A percentile compares a stretch with the other conserved stretches of the same genome.
Conservation (phyloP, 176 grass and related monocot species). For the Stipa capillata region DNA sequence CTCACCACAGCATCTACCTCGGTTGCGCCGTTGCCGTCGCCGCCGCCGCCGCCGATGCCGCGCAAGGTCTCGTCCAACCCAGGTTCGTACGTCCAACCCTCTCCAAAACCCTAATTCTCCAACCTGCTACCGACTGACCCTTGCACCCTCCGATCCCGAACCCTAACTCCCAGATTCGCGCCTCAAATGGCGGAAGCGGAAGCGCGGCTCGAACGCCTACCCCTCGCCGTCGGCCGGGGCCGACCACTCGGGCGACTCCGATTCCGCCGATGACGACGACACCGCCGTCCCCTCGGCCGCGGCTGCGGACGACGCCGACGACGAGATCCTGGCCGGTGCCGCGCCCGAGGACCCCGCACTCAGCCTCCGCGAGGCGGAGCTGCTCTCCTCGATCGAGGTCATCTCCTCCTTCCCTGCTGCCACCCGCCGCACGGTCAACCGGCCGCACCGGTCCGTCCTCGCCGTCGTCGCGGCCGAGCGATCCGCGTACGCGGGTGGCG, state of each 20-base stretch:
- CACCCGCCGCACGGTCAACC: slow-evolving; percentile 51
- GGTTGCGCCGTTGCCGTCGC: background rate
- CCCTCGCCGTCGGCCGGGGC: slow-evolving; percentile 14
- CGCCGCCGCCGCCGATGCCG: slow-evolving; percentile 34
- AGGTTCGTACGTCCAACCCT: slow-evolving; percentile 25
- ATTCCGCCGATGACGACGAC: slow-evolving; percentile 18
- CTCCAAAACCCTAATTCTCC: background rate
- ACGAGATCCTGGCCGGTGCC: background rate
- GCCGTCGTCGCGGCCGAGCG: slow-evolving; percentile 54
- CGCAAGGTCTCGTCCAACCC: slow-evolving; percentile 41
- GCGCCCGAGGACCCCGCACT: slow-evolving; percentile 31
- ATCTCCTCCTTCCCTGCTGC: slow-evolving; percentile 55
- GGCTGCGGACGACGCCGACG: background rate
- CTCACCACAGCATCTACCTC: background rate
- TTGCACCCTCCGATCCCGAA: background rate
- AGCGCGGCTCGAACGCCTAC: slow-evolving; percentile 43
- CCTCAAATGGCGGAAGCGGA: slow-evolving; percentile 84
- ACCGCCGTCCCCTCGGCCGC: background rate
- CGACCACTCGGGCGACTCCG: slow-evolving; percentile 16
- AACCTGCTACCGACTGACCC: background rate
- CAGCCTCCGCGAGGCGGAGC: slow-evolving; percentile 55
- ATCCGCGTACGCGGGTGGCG: background rate
- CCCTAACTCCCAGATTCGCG: slow-evolving; percentile 63
- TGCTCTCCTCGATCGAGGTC: slow-evolving; percentile 38
- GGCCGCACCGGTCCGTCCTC: slow-evolving; percentile 61